Evolutionary conservation across 441 rosid species (phyloP).

Genomic region (Flueggea neowawraea): DNA sequence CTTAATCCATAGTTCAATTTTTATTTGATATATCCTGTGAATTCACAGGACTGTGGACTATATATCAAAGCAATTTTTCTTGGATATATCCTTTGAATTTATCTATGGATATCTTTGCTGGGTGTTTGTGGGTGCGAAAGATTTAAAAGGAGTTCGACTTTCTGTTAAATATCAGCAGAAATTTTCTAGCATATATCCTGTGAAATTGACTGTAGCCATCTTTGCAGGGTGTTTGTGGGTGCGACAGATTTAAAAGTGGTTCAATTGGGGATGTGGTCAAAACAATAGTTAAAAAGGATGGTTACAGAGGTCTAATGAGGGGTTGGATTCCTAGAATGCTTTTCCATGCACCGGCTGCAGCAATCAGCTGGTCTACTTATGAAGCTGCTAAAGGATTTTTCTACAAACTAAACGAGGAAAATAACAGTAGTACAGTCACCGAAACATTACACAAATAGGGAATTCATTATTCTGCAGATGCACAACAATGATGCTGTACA

Average conservation of each 20-base stretch:
- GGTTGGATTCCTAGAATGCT: slow-evolving; percentile 99
- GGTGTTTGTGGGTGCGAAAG: slow-evolving; percentile 97
- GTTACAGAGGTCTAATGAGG: slow-evolving; percentile 82
- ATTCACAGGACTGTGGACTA: too few species aligned
- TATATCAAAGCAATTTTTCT: not conserved
- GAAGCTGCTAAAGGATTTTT: slow-evolving; percentile 77
- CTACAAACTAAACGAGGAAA: slow-evolving; percentile 42
- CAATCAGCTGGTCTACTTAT: slow-evolving; percentile 96
- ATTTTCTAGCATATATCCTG: not conserved
- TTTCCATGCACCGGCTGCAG: slow-evolving; percentile 99
- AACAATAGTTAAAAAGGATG: slow-evolving; percentile 69
- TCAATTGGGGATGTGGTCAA: slow-evolving; percentile 68
- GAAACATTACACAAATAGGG: slow-evolving; percentile 9
- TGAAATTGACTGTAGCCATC: not conserved
- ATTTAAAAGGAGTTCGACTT: slow-evolving; percentile 58
- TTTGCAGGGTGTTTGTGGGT: slow-evolving; percentile 94
- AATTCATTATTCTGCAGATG: slow-evolving; percentile 6
- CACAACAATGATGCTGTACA: slow-evolving; percentile 11
- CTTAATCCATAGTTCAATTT: too few species aligned
- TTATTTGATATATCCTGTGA: too few species aligned
- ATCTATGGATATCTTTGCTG: slow-evolving; percentile 32
- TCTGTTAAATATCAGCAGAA: too few species aligned
- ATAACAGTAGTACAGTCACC: slow-evolving; percentile 29
- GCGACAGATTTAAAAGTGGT: slow-evolving; percentile 73
- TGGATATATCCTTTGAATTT: not conserved